Base-by-base conservation (phyloP, 139 green algal genomes). In the Eudorina sp. region DNA sequence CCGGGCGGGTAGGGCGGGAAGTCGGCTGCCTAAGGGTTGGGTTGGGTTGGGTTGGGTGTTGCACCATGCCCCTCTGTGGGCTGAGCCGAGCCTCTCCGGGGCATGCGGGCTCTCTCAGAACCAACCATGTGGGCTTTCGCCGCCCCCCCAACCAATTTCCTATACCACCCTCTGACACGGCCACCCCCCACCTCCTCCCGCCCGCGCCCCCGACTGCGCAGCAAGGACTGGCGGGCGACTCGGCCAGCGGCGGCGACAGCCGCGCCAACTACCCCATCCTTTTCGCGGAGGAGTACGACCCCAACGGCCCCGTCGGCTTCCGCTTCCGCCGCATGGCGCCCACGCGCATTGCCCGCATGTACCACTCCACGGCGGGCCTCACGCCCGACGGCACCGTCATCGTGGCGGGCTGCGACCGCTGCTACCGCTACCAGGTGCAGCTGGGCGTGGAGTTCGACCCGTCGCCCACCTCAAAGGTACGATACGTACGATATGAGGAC, bases 351-450 rank as follows among this genome's bases (percentile, higher is more conserved):
- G 51, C 77, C 19, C 78, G 86, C 5, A 85, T 86, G 62, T 91
- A 92, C 81, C 90, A 93, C 86, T 90, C 81, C 41, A 85, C 75
- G 21, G 86, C 86, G 18, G 70, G 51, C 23, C 90, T 93, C 19
- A 92, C 90, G 38, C 84, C 86, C 62, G 88, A 92, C 75, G 90
- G 86, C 73, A 93, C 82, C 1, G 53, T 91, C 41, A 53, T 91
- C 2, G 76, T 91, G 53, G 48, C 82, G 9, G 86, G 86, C 29
- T 91, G 90, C 81, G 83, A 82, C 53, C 69, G 84, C 16, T 89
- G 45, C 53, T 83, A 89, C 51, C 53, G 69, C 11, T 81, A 55
- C 69, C 14, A 4, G 5, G 78, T 84, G 34, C 25, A 60, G 29
- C 76, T 85, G n/a, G 89, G 77, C 29, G 86, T 53, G 0, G 62